Percentiles rank a stretch among this genome's conserved stretches.
These are phyloP conservation scores for Candida cerambycidarum DNA, from an alignment of 805 yeast species.

Conservation along the genomic window DNA sequence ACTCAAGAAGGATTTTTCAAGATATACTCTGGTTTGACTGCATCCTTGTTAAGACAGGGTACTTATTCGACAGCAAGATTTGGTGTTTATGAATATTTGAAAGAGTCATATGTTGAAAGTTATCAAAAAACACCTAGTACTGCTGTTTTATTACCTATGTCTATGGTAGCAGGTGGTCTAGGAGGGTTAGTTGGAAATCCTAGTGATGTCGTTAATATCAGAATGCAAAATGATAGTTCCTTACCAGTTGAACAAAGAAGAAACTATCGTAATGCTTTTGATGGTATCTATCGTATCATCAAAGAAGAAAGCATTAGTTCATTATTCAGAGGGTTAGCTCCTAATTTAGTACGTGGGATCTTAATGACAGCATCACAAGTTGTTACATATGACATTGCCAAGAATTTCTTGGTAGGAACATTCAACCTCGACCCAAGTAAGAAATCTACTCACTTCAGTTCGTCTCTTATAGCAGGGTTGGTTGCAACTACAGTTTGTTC, in stretches of 20 bases:
- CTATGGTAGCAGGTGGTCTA: slow-evolving; percentile 81
- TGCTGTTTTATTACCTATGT: slow-evolving; percentile 62
- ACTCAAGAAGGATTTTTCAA: slow-evolving; percentile 65
- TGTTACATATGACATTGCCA: slow-evolving; percentile 80
- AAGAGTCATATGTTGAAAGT: slow-evolving; percentile 47
- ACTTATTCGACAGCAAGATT: slow-evolving; percentile 85
- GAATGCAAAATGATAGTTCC: slow-evolving; percentile 88
- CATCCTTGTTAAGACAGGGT: slow-evolving; percentile 80
- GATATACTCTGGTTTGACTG: slow-evolving; percentile 79
- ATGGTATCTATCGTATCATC: slow-evolving; percentile 63
- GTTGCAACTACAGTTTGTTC: slow-evolving; percentile 92
- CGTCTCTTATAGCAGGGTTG: slow-evolving; percentile 78
- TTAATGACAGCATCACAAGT: slow-evolving; percentile 91
- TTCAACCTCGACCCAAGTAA: slow-evolving; percentile 56
- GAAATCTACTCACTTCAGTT: slow-evolving; percentile 71
- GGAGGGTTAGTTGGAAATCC: slow-evolving; percentile 91
- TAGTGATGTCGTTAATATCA: slow-evolving; percentile 79
- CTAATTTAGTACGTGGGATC: slow-evolving; percentile 78
- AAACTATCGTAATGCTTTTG: slow-evolving; percentile 73
- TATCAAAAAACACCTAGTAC: slow-evolving; percentile 54
- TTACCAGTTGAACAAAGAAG: slow-evolving; percentile 64
- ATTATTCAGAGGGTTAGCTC: slow-evolving; percentile 70
- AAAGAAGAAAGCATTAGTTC: slow-evolving; percentile 60
- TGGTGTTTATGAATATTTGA: slow-evolving; percentile 79
- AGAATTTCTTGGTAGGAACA: slow-evolving; percentile 52